These are phyloP conservation scores for Rehmannia glutinosa DNA, from an alignment of 257 asterid genomes.

Conservation along the genomic window DNA sequence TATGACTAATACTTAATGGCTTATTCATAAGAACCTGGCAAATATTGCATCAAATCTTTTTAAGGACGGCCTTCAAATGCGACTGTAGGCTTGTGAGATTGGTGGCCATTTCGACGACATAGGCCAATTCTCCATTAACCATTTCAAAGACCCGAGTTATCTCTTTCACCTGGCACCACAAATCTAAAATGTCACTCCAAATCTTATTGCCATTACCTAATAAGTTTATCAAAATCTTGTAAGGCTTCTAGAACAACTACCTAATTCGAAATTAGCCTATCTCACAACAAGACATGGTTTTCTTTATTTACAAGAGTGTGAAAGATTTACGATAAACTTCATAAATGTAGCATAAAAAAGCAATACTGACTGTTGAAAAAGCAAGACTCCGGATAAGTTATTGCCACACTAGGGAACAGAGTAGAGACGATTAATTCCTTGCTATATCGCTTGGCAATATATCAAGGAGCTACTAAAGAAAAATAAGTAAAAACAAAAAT, in stretches of 20 bases:
- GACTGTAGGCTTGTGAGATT: constrained; percentile 37
- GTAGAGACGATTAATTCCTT: no score
- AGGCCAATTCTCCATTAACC: constrained; percentile 39
- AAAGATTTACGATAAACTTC: not conserved
- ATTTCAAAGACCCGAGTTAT: constrained; percentile 47
- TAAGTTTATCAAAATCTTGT: not conserved
- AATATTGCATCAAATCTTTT: constrained; percentile 34
- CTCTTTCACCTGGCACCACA: constrained; percentile 48
- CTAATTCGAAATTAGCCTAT: not conserved
- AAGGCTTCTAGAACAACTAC: not conserved
- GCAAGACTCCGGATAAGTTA: no score
- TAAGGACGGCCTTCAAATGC: constrained; percentile 55
- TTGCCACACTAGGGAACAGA: no score
- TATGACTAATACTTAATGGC: not conserved
- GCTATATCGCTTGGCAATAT: no score
- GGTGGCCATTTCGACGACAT: constrained; percentile 58
- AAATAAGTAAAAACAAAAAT: not conserved
- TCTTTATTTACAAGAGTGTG: not conserved
- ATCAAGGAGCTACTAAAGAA: no score
- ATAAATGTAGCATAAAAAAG: not conserved
- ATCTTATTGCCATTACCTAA: not conserved
- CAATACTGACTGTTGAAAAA: not conserved
- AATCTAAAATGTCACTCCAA: not conserved
- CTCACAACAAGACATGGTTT: not conserved
- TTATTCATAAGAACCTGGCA: constrained; percentile 4